Evolutionary conservation across 108 stramenopile genomes (phyloP).

Genomic region (Poteriospumella lacustris): DNA sequence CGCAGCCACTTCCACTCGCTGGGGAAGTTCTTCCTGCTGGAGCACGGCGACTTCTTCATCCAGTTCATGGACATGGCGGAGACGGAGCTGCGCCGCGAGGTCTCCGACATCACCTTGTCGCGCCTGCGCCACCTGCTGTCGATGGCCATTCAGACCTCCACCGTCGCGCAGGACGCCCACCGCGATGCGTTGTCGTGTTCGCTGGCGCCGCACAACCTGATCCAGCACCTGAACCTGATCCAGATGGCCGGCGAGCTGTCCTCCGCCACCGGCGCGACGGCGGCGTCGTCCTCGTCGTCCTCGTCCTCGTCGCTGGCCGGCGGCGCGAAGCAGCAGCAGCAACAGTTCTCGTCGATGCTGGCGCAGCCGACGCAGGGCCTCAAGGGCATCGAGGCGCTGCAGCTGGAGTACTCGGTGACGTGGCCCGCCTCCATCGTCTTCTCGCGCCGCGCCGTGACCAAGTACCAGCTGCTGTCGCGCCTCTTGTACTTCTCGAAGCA

Average conservation of each 20-base stretch:
- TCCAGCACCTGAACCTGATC: conserved; percentile 26
- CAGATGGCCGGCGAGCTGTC: too few species aligned
- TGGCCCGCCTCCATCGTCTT: conserved; percentile 86
- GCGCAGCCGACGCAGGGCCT: conserved; percentile 43
- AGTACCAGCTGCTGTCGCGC: conserved; percentile 91
- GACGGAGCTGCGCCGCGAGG: conserved; percentile 65
- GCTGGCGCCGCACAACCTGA: conserved; percentile 24
- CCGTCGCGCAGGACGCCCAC: background rate
- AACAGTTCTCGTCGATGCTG: too few species aligned
- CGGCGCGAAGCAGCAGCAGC: too few species aligned
- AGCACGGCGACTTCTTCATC: conserved; percentile 92
- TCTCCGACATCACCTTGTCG: conserved; percentile 40
- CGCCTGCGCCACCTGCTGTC: conserved; percentile 75
- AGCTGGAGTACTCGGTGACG: conserved; percentile 70
- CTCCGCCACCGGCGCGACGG: too few species aligned
- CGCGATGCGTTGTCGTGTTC: background rate
- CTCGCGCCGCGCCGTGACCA: conserved; percentile 63
- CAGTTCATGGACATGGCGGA: conserved; percentile 87
- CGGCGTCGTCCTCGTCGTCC: too few species aligned
- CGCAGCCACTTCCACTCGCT: conserved; percentile 66
- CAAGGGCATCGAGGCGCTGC: conserved; percentile 78
- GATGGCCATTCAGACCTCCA: conserved; percentile 40
- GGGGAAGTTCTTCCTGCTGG: conserved; percentile 90
- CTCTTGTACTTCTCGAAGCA: conserved; percentile 95
- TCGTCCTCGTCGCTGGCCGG: too few species aligned